Percentiles rank a stretch among this genome's conserved stretches.
Conservation (phyloP, 768 basidiomycete genomes). For the Tylopilus plumbeoviolaceoides region DNA sequence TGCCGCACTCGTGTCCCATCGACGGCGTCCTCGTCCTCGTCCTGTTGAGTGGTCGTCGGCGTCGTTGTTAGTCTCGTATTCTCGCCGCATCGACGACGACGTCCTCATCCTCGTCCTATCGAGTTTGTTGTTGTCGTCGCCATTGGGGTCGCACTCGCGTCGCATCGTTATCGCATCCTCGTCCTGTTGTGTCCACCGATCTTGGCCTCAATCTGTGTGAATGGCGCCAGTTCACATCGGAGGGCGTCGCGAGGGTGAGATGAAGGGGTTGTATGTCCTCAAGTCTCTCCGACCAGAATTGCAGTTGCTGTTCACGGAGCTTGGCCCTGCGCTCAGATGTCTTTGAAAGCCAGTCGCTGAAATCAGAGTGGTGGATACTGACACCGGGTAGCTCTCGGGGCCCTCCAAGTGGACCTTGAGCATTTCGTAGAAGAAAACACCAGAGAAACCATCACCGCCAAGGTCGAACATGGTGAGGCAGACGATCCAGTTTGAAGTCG, state of each 20-base stretch:
- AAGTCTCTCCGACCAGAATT: conserved; percentile 23
- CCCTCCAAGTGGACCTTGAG: conserved; percentile 27
- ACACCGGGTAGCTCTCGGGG: conserved; percentile 23
- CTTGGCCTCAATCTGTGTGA: conserved; percentile 26
- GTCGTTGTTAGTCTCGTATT: no score
- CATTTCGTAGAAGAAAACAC: conserved; percentile 31
- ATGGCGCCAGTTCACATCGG: conserved; percentile 23
- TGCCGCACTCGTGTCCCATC: no score
- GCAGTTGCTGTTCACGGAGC: conserved; percentile 22
- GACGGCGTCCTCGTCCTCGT: no score
- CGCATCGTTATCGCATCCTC: no score
- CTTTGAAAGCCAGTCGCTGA: conserved; percentile 25
- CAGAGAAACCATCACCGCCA: conserved; percentile 11
- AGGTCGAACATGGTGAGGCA: conserved; percentile 27
- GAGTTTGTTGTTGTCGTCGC: no score
- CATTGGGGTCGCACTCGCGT: no score
- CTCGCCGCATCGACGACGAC: no score
- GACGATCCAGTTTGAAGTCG: conserved; percentile 23
- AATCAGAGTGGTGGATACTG: conserved; percentile 17
- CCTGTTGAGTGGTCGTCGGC: no score
- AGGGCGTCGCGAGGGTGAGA: conserved; percentile 26
- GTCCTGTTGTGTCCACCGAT: no score
- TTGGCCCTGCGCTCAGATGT: conserved; percentile 27
- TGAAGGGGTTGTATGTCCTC: conserved; percentile 15
- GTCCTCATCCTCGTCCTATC: no score